Conservation (phyloP, 768 basidiomycete species). For the Butyriboletus loyo region DNA sequence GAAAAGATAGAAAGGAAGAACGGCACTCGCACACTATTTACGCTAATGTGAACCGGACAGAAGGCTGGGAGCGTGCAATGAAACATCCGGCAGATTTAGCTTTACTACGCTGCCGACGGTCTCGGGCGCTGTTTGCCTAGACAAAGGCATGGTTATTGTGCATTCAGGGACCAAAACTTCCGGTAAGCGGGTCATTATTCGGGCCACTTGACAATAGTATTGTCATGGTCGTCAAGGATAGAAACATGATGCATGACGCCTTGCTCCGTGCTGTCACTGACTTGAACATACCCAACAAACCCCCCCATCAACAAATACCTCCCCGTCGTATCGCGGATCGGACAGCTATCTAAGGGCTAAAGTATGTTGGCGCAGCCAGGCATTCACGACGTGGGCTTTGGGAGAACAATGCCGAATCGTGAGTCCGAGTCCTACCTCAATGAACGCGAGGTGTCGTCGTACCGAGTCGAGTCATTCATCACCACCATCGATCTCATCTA, state of each 20-base stretch:
- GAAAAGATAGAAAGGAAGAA: not conserved
- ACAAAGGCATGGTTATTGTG: not conserved
- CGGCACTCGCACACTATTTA: not conserved
- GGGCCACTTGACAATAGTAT: no score
- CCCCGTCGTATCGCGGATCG: not conserved
- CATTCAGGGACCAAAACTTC: not conserved
- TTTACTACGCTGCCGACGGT: not conserved
- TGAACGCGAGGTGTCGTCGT: not conserved
- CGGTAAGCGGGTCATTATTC: no score
- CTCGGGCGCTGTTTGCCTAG: not conserved
- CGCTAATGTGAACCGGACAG: not conserved
- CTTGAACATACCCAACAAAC: not conserved
- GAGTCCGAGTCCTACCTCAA: not conserved
- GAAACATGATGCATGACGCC: not conserved
- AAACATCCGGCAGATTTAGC: not conserved
- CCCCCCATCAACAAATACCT: not conserved
- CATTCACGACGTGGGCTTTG: not conserved
- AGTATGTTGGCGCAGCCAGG: not conserved
- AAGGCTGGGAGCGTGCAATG: not conserved
- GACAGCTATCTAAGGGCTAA: not conserved
- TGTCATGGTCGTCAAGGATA: not conserved
- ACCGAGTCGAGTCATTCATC: not conserved
- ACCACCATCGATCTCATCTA: no score
- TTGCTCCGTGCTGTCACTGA: not conserved
- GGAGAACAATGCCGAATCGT: not conserved